These are phyloP conservation scores for Xerocomus spinulosus DNA, from an alignment of 768 basidiomycete genomes.

Conservation along the genomic window DNA sequence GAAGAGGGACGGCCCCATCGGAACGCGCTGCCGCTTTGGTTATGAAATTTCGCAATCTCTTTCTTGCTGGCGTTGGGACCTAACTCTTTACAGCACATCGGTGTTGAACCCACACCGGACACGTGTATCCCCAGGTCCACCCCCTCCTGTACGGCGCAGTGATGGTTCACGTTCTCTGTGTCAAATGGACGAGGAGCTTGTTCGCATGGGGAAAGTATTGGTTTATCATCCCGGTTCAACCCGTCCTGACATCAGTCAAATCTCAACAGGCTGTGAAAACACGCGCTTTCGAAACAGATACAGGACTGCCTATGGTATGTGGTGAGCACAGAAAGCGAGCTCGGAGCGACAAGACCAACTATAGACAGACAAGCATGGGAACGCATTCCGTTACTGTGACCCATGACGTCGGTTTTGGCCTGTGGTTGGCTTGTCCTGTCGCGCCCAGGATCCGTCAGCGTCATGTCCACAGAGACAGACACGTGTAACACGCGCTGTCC, in stretches of 20 bases:
- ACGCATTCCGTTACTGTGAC: neutral
- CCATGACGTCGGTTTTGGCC: neutral
- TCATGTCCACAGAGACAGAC: neutral
- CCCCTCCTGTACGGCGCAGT: neutral
- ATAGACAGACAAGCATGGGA: neutral
- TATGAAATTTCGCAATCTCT: neutral
- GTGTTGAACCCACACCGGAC: slow-evolving; percentile 1
- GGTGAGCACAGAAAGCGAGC: neutral
- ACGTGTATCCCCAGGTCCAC: slow-evolving; percentile 5
- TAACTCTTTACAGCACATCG: too few species aligned
- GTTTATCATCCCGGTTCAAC: slow-evolving; percentile 2
- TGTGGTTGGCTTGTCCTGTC: neutral
- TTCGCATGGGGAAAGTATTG: neutral
- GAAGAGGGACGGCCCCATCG: neutral
- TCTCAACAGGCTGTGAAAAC: slow-evolving; percentile 9
- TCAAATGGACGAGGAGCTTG: too few species aligned
- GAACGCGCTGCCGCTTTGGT: neutral
- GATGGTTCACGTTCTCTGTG: too few species aligned
- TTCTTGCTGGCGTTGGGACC: too few species aligned
- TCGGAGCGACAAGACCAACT: neutral
- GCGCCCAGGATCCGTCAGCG: neutral
- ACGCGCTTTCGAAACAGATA: slow-evolving; percentile 3
- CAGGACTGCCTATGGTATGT: neutral
- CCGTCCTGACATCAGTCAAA: slow-evolving; percentile 21
- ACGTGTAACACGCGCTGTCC: neutral